phyloP scores from a whole-genome alignment of 2,329 filamentous ascomycete genomes.

The Ophiostoma australiae region DNA sequence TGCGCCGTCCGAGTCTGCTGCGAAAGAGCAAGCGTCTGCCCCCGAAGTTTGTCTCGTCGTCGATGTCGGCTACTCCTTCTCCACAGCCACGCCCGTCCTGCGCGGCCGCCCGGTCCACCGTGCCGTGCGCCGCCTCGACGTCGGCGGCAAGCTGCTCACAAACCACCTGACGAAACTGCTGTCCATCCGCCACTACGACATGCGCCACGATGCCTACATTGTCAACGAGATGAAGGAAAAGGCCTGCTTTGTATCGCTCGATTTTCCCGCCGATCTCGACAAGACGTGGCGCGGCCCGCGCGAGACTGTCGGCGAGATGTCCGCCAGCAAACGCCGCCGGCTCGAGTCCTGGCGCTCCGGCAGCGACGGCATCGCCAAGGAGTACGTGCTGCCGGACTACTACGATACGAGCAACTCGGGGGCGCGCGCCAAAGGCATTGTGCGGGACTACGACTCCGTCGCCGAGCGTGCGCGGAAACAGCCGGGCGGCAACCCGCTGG shows the following conservation, averaged over 20 bases:
- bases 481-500: constrained; percentile 41
- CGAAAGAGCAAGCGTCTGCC: background rate
- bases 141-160: constrained; percentile 88
- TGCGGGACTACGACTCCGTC: constrained; percentile 71
- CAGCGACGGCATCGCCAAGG: constrained; percentile 63
- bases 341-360: constrained; percentile 47
- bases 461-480: constrained; percentile 30
- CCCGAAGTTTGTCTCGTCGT: constrained; percentile 66
- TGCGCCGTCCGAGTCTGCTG: constrained; percentile 38
- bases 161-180: constrained; percentile 88
- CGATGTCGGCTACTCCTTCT: constrained; percentile 90
- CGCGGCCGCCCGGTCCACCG: constrained; percentile 74
- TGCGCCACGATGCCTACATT: constrained; percentile 88
- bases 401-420: constrained; percentile 34
- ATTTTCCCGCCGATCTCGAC: constrained; percentile 76
- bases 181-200: constrained; percentile 87
- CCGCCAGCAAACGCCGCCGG: constrained; percentile 46
- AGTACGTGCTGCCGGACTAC: constrained; percentile 87
- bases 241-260: constrained; percentile 72
- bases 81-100: constrained; percentile 81
- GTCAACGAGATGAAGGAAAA: constrained; percentile 96
- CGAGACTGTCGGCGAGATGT: constrained; percentile 2
- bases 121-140: constrained; percentile 76
- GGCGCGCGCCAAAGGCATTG: constrained; percentile 56
- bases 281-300: constrained; percentile 74